Base-by-base conservation (phyloP, 2,329 filamentous ascomycete genomes). In the Stylonectria norvegica region DNA sequence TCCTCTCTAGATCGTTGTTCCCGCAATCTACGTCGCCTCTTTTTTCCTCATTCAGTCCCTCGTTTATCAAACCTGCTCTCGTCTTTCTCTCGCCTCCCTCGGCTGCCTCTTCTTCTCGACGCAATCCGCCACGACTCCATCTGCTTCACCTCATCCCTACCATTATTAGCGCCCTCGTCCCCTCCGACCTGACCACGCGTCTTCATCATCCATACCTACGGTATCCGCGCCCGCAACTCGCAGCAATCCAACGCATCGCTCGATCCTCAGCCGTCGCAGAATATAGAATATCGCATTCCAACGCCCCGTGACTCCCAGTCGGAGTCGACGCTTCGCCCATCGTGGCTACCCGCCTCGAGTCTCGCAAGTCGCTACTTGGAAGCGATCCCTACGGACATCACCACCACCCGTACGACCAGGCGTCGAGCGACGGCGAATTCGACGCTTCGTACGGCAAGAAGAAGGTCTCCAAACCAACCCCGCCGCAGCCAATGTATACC, bases 291-390 rank as follows among this genome's bases (percentile, higher is more conserved):
- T n/a, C n/a, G n/a, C n/a, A 32, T n/a, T n/a, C n/a, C n/a, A n/a
- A n/a, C n/a, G 28, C 7, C 27, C 50, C 52, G 47, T 47, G 62
- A 61, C 65, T 68, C 64, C 61, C 58, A 61, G 60, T 45, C 45
- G 60, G 63, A 61, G 62, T 64, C 60, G 36, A 36, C 40, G 38
- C 25, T 49, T 56, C 52, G 61, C 55, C 59, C 54, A 63, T 42
- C 58, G 56, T 70, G 65, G 66, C 65, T 57, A 57, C 59, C 47
- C 59, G 66, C 47, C 57, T 67, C 42, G 67, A 68, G 38, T 67
- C 65, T 46, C 63, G 62, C 50, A 65, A 65, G 51, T 66, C 64
- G 38, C 57, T 69, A 50, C 58, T 69, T 32, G 61, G 65, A 48
- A 58, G 53, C 42, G 65, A 69, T 47, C 59, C 56, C n/a, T 60